phyloP scores from a whole-genome alignment of 495 filamentous ascomycete genomes.

The Pseudomonodictys pantanalensis region DNA sequence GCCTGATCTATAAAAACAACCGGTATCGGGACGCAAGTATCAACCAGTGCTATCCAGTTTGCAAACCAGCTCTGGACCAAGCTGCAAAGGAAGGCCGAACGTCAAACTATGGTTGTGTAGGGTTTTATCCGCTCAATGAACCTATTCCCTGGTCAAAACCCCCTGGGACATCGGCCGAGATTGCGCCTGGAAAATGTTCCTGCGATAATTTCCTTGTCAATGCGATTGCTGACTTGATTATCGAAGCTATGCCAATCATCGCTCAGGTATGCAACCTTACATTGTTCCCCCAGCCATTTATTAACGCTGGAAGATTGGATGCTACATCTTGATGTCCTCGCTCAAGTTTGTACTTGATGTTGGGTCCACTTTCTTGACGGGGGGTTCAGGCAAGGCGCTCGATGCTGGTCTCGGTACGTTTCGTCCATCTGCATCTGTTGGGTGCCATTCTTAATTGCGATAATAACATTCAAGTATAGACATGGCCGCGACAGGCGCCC shows the following conservation, averaged over 20 bases:
- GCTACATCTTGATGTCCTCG: not conserved
- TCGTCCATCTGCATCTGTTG: not conserved
- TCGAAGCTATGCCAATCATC: slow-evolving; percentile 2
- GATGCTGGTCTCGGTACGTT: not conserved
- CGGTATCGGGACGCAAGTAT: not conserved
- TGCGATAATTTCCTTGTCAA: slow-evolving; percentile 2
- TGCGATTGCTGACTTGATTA: not conserved
- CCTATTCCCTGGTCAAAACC: not conserved
- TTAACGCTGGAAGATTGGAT: slow-evolving; percentile 1
- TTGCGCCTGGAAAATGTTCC: not conserved
- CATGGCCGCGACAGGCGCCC: not conserved
- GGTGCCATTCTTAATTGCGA: too few relatives aligned
- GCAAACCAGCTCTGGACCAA: not conserved
- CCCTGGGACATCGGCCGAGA: not conserved
- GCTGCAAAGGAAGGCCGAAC: not conserved
- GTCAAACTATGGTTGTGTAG: not conserved
- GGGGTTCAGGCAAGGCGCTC: not conserved
- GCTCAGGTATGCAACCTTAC: not conserved
- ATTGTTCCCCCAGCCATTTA: not conserved
- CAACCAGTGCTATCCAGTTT: not conserved
- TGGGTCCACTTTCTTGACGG: not conserved
- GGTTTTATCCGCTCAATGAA: not conserved
- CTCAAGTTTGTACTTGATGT: slow-evolving; percentile 1
- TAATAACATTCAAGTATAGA: not conserved
- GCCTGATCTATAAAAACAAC: not conserved